Evolutionary conservation across 108 stramenopile species (phyloP).

Genomic region (Pseudonitzschia multistriata): DNA sequence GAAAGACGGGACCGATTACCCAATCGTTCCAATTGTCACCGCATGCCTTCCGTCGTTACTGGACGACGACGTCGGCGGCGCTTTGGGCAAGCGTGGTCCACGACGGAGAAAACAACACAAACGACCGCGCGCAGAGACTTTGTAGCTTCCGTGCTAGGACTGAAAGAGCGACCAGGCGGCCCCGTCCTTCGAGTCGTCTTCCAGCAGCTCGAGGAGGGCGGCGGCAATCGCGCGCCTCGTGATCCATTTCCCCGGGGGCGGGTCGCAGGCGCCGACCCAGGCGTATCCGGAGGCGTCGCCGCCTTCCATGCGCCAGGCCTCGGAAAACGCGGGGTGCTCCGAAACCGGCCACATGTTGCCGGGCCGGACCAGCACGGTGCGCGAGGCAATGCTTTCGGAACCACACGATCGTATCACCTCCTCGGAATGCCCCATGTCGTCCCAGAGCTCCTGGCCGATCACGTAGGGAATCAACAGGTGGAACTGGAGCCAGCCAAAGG

Average conservation of each 20-base stretch:
- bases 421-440: slow-evolving; percentile 11
- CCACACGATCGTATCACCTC: neutral
- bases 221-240: slow-evolving; percentile 1
- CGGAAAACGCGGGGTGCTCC: slow-evolving; percentile 10
- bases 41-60: too few species aligned
- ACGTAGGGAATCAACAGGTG: slow-evolving; percentile 9
- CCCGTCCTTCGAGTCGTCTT: neutral
- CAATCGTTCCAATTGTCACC: too few species aligned
- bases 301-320: slow-evolving; percentile 10
- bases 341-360: slow-evolving; percentile 16
- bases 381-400: neutral
- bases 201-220: neutral
- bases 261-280: neutral
- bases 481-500: neutral
- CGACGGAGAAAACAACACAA: too few species aligned
- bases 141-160: neutral
- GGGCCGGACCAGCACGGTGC: slow-evolving; percentile 7
- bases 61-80: too few species aligned
- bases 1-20: too few species aligned
- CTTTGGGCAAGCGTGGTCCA: too few species aligned
- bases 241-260: slow-evolving; percentile 16
- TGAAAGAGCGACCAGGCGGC: slow-evolving; percentile 5
- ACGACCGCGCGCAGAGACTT: neutral
- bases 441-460: slow-evolving; percentile 13
- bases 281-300: neutral